phyloP scores from a whole-genome alignment of 345 rosid genomes.

The Salix brachista region DNA sequence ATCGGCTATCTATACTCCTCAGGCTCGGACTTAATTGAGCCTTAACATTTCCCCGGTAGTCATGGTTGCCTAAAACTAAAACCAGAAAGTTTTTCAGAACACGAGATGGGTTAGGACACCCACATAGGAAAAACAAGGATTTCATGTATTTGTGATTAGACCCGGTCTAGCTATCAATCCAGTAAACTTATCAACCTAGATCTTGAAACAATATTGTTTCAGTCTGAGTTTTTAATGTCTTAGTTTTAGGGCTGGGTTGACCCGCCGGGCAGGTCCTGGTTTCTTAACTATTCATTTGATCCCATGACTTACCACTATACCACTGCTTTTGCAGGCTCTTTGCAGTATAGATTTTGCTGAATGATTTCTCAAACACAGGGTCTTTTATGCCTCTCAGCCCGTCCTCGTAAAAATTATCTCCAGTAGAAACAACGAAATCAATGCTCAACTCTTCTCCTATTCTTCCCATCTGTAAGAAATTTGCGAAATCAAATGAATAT shows the following conservation, averaged over 20 bases:
- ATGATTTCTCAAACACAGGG: conserved; percentile 11
- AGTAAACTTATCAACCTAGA: too few relatives aligned
- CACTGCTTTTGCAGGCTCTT: conserved; percentile 18
- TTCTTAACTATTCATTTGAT: too few relatives aligned
- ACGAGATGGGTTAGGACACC: neutral
- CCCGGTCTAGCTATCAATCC: too few relatives aligned
- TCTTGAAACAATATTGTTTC: too few relatives aligned
- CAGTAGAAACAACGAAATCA: conserved; percentile 15
- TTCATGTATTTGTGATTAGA: too few relatives aligned
- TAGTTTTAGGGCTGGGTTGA: too few relatives aligned
- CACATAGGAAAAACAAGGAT: neutral
- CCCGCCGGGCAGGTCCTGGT: too few relatives aligned
- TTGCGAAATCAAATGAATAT: neutral
- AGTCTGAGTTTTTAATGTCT: too few relatives aligned
- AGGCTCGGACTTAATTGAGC: conserved; percentile 13
- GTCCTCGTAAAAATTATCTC: conserved; percentile 14
- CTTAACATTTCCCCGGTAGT: conserved; percentile 18
- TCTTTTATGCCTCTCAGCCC: conserved; percentile 9
- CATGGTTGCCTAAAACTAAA: conserved; percentile 22
- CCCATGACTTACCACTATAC: conserved; percentile 3
- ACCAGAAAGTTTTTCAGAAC: neutral
- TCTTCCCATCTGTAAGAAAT: conserved; percentile 11
- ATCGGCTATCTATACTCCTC: conserved; percentile 13
- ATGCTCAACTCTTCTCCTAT: conserved; percentile 4
- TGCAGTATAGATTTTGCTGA: conserved; percentile 12